A percentile compares a stretch with the other conserved stretches of the same genome.
These are phyloP conservation scores for Miscanthus sacchariflorus DNA, from an alignment of 202 grass and related monocot genomes.

Conservation along the genomic window DNA sequence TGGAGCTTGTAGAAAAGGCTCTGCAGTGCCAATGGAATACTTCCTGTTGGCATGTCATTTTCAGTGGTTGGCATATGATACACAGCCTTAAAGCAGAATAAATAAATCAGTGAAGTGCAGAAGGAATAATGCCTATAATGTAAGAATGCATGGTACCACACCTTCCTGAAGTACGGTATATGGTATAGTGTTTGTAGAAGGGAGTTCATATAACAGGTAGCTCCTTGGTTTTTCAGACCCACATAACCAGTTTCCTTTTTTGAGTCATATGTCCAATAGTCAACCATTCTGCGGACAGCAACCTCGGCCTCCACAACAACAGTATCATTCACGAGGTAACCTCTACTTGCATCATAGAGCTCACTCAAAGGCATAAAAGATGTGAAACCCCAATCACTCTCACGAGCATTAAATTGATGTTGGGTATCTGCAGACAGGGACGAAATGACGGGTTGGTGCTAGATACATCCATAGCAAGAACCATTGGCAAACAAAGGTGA, in stretches of 20 bases:
- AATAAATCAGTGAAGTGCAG: slow-evolving; percentile 42
- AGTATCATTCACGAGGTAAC: slow-evolving; percentile 85
- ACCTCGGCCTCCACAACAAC: slow-evolving; percentile 88
- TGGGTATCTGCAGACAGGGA: slow-evolving; percentile 79
- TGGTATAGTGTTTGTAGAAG: slow-evolving; percentile 96
- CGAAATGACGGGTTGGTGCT: slow-evolving; percentile 24
- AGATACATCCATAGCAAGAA: slow-evolving; percentile 24
- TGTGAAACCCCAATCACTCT: slow-evolving; percentile 98
- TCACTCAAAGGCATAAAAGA: slow-evolving; percentile 96
- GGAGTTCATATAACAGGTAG: slow-evolving; percentile 98
- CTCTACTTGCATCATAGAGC: slow-evolving; percentile 80
- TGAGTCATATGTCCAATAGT: slow-evolving; percentile 92
- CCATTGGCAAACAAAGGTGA: slow-evolving; percentile 33
- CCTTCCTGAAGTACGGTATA: slow-evolving; percentile 92
- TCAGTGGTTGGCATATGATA: slow-evolving; percentile 99
- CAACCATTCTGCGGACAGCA: slow-evolving; percentile 75
- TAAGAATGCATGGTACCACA: slow-evolving; percentile 36
- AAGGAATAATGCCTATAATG: slow-evolving; percentile 28
- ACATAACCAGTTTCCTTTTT: slow-evolving; percentile 98
- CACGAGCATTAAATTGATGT: slow-evolving; percentile 90
- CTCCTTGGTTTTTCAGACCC: slow-evolving; percentile 94
- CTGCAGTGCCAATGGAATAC: slow-evolving; percentile 91
- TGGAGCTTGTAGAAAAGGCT: slow-evolving; percentile 98
- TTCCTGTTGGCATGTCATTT: slow-evolving; percentile 94
- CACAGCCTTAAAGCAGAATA: slow-evolving; percentile 68